Percentiles rank a stretch among this genome's conserved stretches.
These are phyloP conservation scores for Apiospora sp. DNA, from an alignment of 2,329 filamentous ascomycete species.

Conservation along the genomic window DNA sequence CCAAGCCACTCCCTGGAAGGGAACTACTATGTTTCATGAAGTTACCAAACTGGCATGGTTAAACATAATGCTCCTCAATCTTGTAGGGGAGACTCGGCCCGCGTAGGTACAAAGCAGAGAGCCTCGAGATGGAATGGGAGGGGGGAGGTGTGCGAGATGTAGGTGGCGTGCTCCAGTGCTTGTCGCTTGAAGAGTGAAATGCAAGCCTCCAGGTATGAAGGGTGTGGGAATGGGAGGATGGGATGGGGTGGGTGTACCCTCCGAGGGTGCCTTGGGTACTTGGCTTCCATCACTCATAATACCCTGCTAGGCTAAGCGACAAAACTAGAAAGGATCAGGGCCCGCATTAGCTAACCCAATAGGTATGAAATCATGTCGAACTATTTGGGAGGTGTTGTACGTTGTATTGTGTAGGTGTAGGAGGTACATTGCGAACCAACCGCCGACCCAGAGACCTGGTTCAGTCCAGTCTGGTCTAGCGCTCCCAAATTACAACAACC, in stretches of 20 bases:
- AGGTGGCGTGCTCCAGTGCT: conserved; percentile 11
- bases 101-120: conserved; percentile 34
- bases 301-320: background rate
- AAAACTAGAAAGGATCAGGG: background rate
- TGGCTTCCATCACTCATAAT: conserved; percentile 1
- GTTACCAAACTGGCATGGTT: conserved; percentile 36
- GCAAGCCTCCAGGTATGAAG: conserved; percentile 9
- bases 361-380: conserved; percentile 14
- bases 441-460: conserved; percentile 16
- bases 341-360: conserved; percentile 8
- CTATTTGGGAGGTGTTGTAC: background rate
- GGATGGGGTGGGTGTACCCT: background rate
- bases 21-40: conserved; percentile 26
- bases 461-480: conserved; percentile 15
- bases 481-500: background rate
- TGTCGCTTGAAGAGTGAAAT: background rate
- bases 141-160: background rate
- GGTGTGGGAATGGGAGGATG: background rate
- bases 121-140: conserved; percentile 40
- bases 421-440: conserved; percentile 5
- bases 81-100: conserved; percentile 36
- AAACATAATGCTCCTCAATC: conserved; percentile 36
- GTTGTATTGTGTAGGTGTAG: background rate
- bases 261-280: background rate
- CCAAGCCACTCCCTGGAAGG: conserved; percentile 16